Evolutionary conservation across 805 yeast species (phyloP).

Genomic region (Starmera quercuum): DNA sequence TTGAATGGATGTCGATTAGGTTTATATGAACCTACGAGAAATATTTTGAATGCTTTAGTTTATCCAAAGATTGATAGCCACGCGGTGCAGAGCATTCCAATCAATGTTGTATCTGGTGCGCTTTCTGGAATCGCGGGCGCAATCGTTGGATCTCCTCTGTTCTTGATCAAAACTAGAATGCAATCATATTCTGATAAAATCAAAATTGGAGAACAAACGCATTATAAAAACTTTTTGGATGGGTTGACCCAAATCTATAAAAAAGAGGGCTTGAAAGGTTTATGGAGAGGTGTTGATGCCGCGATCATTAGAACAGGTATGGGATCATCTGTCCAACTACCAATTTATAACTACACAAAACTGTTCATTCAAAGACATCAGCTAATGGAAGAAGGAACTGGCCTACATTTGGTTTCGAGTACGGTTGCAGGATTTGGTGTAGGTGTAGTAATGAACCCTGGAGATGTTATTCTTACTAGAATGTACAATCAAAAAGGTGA

Average conservation of each 20-base stretch:
- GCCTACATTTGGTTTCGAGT: conserved; percentile 65
- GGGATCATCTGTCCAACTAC: conserved; percentile 93
- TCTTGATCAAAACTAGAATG: conserved; percentile 91
- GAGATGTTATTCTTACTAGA: conserved; percentile 93
- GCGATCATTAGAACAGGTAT: conserved; percentile 92
- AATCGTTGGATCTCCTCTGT: conserved; percentile 82
- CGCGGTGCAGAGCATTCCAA: conserved; percentile 37
- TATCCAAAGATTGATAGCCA: conserved; percentile 45
- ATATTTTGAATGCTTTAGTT: conserved; percentile 43
- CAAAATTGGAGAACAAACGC: conserved; percentile 87
- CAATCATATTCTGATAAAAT: conserved; percentile 74
- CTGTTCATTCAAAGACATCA: conserved; percentile 45
- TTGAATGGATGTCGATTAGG: conserved; percentile 94
- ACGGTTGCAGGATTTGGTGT: conserved; percentile 87
- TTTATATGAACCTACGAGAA: conserved; percentile 82
- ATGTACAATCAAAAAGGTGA: conserved; percentile 92
- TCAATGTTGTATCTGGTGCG: conserved; percentile 78
- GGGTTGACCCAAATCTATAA: conserved; percentile 59
- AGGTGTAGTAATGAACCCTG: conserved; percentile 93
- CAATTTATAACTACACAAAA: conserved; percentile 79
- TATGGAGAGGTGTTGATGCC: conserved; percentile 89
- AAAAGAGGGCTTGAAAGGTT: conserved; percentile 69
- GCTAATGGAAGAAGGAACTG: conserved; percentile 53
- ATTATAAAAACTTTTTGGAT: conserved; percentile 60
- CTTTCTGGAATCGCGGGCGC: conserved; percentile 88